Evolutionary conservation across 2,329 filamentous ascomycete genomes (phyloP).

Genomic region (Didymella pinodella): DNA sequence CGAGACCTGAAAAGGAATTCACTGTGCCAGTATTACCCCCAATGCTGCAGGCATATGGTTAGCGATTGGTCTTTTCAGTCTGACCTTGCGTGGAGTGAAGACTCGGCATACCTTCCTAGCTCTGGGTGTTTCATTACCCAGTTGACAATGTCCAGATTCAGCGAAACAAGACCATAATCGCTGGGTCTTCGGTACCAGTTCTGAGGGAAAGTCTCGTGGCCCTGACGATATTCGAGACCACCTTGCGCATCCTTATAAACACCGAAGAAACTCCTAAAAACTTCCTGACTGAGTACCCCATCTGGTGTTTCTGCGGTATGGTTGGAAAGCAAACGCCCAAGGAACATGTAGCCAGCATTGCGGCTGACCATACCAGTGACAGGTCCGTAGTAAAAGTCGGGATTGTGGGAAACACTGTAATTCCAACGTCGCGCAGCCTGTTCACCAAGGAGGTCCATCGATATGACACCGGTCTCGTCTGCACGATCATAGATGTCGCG

Average conservation of each 20-base stretch:
- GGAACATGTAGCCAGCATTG: constrained; percentile 53
- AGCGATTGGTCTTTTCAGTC: not conserved
- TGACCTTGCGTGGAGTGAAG: not conserved
- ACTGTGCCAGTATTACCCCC: constrained; percentile 62
- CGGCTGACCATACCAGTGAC: constrained; percentile 60
- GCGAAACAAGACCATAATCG: constrained; percentile 57
- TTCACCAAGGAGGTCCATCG: constrained; percentile 34
- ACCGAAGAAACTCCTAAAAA: constrained; percentile 58
- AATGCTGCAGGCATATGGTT: constrained; percentile 36
- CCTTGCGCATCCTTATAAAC: constrained; percentile 54
- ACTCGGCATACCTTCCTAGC: constrained; percentile 27
- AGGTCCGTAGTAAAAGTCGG: constrained; percentile 64
- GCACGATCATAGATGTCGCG: constrained; percentile 54
- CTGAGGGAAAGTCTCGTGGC: constrained; percentile 61
- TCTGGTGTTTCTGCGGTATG: constrained; percentile 27
- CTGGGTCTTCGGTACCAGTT: constrained; percentile 60
- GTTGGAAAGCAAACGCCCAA: constrained; percentile 45
- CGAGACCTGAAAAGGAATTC: constrained; percentile 61
- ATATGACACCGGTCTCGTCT: constrained; percentile 26
- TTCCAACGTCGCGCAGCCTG: constrained; percentile 53
- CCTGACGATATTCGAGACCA: constrained; percentile 51
- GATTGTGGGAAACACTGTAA: constrained; percentile 60
- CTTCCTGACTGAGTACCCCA: constrained; percentile 32
- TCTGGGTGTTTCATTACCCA: constrained; percentile 28
- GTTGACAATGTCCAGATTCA: constrained; percentile 30